phyloP scores from a whole-genome alignment of 2,329 filamentous ascomycete species.

The Curvularia verruculosa region DNA sequence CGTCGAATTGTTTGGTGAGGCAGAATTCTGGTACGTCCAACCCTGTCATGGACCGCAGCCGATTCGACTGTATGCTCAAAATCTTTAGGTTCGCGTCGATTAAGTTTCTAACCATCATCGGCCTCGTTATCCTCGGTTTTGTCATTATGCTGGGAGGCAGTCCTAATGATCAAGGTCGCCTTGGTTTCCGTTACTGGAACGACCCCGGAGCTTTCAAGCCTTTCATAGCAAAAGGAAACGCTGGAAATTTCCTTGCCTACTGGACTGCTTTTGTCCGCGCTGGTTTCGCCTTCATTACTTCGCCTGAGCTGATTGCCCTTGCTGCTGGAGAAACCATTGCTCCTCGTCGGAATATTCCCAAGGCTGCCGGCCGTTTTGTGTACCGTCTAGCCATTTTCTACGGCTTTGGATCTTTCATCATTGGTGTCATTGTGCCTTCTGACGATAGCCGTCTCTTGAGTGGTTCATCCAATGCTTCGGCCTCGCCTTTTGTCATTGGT shows the following conservation, averaged over 20 bases:
- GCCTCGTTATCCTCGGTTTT: slow-evolving; percentile 44
- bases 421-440: slow-evolving; percentile 65
- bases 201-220: slow-evolving; percentile 62
- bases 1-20: slow-evolving; percentile 51
- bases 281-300: slow-evolving; percentile 50
- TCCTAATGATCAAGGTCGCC: slow-evolving; percentile 41
- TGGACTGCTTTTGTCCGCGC: slow-evolving; percentile 63
- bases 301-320: slow-evolving; percentile 44
- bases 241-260: slow-evolving; percentile 68
- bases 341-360: slow-evolving; percentile 56
- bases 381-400: slow-evolving; percentile 64
- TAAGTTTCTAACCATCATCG: slow-evolving; percentile 53
- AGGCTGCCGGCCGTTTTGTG: slow-evolving; percentile 60
- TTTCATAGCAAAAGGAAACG: slow-evolving; percentile 59
- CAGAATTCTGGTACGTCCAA: slow-evolving; percentile 61
- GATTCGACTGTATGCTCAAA: too few species aligned
- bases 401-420: slow-evolving; percentile 57
- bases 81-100: slow-evolving; percentile 59
- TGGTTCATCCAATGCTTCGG: slow-evolving; percentile 40
- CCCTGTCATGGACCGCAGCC: too few species aligned
- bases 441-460: slow-evolving; percentile 56
- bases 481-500: slow-evolving; percentile 66
- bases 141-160: slow-evolving; percentile 47
- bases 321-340: slow-evolving; percentile 45
- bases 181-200: slow-evolving; percentile 72